Percentiles rank a stretch among this genome's conserved stretches.
These are phyloP conservation scores for Paracoccidioides lutzii DNA, from an alignment of 2,329 filamentous ascomycete genomes.

Conservation along the genomic window DNA sequence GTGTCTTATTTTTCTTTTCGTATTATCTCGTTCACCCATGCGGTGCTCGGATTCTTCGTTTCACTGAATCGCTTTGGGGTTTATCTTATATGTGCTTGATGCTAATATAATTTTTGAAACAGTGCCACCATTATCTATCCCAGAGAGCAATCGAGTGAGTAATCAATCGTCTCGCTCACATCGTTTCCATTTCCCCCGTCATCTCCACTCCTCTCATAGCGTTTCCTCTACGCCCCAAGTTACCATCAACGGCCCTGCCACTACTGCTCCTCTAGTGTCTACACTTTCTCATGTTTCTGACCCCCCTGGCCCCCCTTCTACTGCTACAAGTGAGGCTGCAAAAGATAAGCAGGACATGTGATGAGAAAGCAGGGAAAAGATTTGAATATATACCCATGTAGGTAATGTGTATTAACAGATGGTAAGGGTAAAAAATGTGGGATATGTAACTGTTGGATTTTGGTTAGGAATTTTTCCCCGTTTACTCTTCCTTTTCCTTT, in stretches of 20 bases:
- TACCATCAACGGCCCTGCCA: background rate
- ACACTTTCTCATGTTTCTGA: too few relatives aligned
- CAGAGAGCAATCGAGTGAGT: background rate
- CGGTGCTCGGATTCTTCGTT: background rate
- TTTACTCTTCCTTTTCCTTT: background rate
- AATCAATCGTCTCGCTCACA: background rate
- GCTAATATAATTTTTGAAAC: background rate
- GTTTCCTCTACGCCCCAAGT: background rate
- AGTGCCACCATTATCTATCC: background rate
- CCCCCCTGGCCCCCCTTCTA: background rate
- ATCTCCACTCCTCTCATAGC: background rate
- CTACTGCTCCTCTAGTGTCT: background rate
- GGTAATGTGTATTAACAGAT: background rate
- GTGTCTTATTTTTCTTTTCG: conserved; percentile 11
- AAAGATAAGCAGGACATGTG: background rate
- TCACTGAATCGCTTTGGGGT: background rate
- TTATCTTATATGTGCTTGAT: background rate
- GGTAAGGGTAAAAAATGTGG: background rate
- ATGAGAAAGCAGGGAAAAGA: background rate
- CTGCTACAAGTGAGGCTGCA: background rate
- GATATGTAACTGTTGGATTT: background rate
- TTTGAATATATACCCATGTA: background rate
- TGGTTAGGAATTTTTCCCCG: background rate
- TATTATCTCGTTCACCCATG: background rate
- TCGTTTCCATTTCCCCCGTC: background rate